phyloP scores from a whole-genome alignment of 441 rosid species.

The Codiaeum variegatum region DNA sequence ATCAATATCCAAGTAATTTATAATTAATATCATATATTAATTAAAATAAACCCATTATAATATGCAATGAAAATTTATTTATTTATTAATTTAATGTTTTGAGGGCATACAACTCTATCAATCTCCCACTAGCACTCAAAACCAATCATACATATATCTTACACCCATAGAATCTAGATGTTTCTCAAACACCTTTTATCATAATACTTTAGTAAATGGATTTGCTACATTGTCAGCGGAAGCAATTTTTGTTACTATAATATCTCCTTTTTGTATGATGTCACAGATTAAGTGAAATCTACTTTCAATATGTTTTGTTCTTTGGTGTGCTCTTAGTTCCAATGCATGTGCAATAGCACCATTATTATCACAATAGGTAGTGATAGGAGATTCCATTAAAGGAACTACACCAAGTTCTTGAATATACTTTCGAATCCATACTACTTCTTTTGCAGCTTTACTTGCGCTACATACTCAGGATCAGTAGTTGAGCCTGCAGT shows the following conservation, averaged over 20 bases:
- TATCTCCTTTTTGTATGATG: not conserved
- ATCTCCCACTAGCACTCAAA: not conserved
- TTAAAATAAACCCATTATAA: too few relatives aligned
- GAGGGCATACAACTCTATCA: not conserved
- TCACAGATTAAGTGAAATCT: not conserved
- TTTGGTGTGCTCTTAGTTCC: too few relatives aligned
- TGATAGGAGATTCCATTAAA: not conserved
- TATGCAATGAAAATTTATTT: too few relatives aligned
- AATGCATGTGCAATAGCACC: not conserved
- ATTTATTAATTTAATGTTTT: too few relatives aligned
- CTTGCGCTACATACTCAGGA: not conserved
- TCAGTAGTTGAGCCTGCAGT: not conserved
- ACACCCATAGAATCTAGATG: not conserved
- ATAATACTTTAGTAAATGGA: not conserved
- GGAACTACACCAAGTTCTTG: not conserved
- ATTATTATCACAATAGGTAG: not conserved
- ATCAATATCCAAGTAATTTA: too few relatives aligned
- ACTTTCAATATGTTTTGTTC: not conserved
- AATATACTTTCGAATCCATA: not conserved
- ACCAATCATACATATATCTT: not conserved
- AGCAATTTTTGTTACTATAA: not conserved
- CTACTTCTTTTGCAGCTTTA: not conserved
- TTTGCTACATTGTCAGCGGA: not conserved
- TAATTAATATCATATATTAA: too few relatives aligned
- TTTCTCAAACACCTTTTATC: not conserved